A percentile compares a stretch with the other conserved stretches of the same genome.
Evolutionary conservation across 768 basidiomycete genomes (phyloP).

Genomic region (Kwoniella botswanensis): DNA sequence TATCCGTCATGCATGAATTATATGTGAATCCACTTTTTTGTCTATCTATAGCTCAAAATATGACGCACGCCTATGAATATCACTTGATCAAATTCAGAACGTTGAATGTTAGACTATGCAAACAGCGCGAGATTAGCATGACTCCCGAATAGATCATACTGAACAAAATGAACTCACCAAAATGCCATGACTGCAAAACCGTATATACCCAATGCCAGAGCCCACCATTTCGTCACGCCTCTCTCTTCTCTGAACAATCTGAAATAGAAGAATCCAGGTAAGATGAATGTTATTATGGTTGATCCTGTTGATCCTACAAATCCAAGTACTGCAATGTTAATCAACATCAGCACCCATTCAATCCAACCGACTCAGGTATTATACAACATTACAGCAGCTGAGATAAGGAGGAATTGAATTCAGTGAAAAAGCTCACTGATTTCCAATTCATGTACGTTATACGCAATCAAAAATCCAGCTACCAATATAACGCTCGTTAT

Average conservation of each 20-base stretch:
- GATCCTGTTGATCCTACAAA: slow-evolving; percentile 97
- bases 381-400: background rate
- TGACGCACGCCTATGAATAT: background rate
- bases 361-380: background rate
- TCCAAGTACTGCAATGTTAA: slow-evolving; percentile 70
- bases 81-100: slow-evolving; percentile 17
- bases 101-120: slow-evolving; percentile 29
- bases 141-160: background rate
- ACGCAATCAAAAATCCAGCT: slow-evolving; percentile 48
- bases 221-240: slow-evolving; percentile 65
- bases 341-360: too few species aligned
- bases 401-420: background rate
- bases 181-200: slow-evolving; percentile 81
- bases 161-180: slow-evolving; percentile 68
- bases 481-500: slow-evolving; percentile 49
- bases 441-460: slow-evolving; percentile 56
- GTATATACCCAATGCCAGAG: slow-evolving; percentile 73
- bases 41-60: background rate
- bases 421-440: slow-evolving; percentile 42
- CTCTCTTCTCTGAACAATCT: slow-evolving; percentile 77
- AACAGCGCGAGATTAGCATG: background rate
- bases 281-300: slow-evolving; percentile 94
- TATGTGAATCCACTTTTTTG: background rate
- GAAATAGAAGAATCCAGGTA: slow-evolving; percentile 92
- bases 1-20: background rate